Base-by-base conservation (phyloP, 306 rosid genomes). In the Styphnolobium japonicum region DNA sequence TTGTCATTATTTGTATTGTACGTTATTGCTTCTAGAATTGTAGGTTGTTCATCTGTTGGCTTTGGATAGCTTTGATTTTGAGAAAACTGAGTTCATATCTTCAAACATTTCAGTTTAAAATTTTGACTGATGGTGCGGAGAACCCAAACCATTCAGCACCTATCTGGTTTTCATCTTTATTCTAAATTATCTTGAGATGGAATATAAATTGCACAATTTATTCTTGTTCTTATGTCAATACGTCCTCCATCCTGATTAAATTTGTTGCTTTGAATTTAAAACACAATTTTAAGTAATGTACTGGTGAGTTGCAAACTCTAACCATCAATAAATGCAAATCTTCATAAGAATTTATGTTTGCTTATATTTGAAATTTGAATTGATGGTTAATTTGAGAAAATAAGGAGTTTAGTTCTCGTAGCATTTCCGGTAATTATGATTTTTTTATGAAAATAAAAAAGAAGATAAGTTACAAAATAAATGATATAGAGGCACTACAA, bases 101-200 rank as follows among this genome's bases (percentile, higher is more conserved):
- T 71, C 34, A 48, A 25, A 45, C 36, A 34, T 81, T 53, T 77
- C 25, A 43, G 69, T 81, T 75, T 22, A 74, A 74, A 57, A 58
- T 68, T 67, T 78, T 42, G 58, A 57, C 7, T 2, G 37, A 10
- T 37, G 39, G 40, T 11, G 21, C 36, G 34, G 73, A 76, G 29
- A 76, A 51, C 65, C 73, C 64, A 64, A 36, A 21, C 57, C 29
- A 67, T 19, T 55, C 37, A 29, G 18, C 64, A 64, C 55, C 65
- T 58, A 68, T 21, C n/a, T 58, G 62, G 21, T 58, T 46, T 69
- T 79, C 62, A 45, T 69, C 52, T 69, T 43, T 45, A 22, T 67
- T 78, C 82, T 37, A 27, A 15, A 67, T 78, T 78, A 36, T 46
- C 29, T 67, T 67, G 29, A 42, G 58, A 31, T 67, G 69, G 68